A percentile compares a stretch with the other conserved stretches of the same genome.
phyloP scores from a whole-genome alignment of 1,284 basidiomycete species.

The Ustilago shanxiensis region DNA sequence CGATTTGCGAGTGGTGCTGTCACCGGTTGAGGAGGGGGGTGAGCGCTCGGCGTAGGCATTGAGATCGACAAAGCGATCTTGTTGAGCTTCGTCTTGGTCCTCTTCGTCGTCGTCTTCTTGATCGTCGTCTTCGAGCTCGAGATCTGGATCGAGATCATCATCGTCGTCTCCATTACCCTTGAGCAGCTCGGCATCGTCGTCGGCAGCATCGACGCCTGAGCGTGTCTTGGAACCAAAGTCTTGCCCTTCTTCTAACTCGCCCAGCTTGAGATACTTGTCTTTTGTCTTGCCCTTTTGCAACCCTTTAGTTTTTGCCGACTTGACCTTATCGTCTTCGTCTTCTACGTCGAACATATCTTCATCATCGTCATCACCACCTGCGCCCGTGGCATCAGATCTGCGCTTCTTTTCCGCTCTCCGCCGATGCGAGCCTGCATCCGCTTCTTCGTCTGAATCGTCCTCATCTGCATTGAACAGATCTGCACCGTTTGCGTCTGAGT shows the following conservation, averaged over 20 bases:
- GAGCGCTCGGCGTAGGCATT: constrained; percentile 57
- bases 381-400: constrained; percentile 70
- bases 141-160: constrained; percentile 60
- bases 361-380: constrained; percentile 69
- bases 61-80: constrained; percentile 41
- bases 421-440: constrained; percentile 70
- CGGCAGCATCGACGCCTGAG: constrained; percentile 52
- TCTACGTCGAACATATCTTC: constrained; percentile 86
- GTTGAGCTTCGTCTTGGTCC: constrained; percentile 31
- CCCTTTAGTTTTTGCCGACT: constrained; percentile 5
- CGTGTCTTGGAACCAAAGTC: constrained; percentile 62
- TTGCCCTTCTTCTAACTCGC: constrained; percentile 81
- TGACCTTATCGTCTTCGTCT: constrained; percentile 38
- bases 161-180: constrained; percentile 25
- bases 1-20: constrained; percentile 6
- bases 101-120: constrained; percentile 40
- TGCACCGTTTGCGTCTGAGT: constrained; percentile 34
- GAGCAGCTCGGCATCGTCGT: constrained; percentile 44
- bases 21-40: constrained; percentile 52
- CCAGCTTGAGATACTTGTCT: constrained; percentile 73
- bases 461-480: constrained; percentile 71
- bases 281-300: constrained; percentile 16
- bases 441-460: constrained; percentile 79
- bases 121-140: constrained; percentile 61
- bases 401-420: constrained; percentile 72